Base-by-base conservation (phyloP, 176 grass and related monocot species). In the Oryza brachyantha region DNA sequence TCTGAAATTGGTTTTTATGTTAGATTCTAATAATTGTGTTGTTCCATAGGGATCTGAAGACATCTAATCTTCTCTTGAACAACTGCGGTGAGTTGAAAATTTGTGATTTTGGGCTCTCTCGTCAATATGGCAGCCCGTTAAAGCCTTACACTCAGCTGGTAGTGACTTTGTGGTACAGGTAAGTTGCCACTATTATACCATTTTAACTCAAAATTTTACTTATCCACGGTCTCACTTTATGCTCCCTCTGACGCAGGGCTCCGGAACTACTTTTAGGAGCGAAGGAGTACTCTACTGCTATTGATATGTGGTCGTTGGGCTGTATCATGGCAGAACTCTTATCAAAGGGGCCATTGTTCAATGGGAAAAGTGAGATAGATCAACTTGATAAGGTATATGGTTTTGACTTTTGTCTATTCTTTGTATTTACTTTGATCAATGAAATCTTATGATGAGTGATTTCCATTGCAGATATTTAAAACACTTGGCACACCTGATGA, bases 111-210 rank as follows among this genome's bases (percentile, higher is more conserved):
- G 96, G 96, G 41, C 83, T 98, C 32, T 87, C 96, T 78, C 89
- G 90, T 80, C 92, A 94, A 77, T 98, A 94, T 93, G 96, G 96
- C 48, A 93, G 85, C 35, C 92, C 86, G 39, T 82, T 93, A 74
- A 98, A 94, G 32, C 89, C 92, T 65, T 98, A 98, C 81, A 98
- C 96, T 79, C 92, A 91, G 60, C 80, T 94, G 64, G 96, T 98
- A 66, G 96, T 94, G 73, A 98, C 96, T 85, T 91, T 98, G 78
- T 95, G 90, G 89, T 98, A 94, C 63, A 98, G 95, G 95, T 94
- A 82, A 70, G 83, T n/a, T n/a, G n/a, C n/a, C n/a, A n/a, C n/a
- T n/a, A n/a, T n/a, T n/a, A n/a, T n/a, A 13, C 13, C 5, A 46
- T 80, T 84, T 67, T 45, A 21, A 40, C 35, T 48, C 24, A 22